Evolutionary conservation across 2,329 filamentous ascomycete species (phyloP), one percentile per base, ranked within the genome.

Genomic region (Claviceps monticola): DNA sequence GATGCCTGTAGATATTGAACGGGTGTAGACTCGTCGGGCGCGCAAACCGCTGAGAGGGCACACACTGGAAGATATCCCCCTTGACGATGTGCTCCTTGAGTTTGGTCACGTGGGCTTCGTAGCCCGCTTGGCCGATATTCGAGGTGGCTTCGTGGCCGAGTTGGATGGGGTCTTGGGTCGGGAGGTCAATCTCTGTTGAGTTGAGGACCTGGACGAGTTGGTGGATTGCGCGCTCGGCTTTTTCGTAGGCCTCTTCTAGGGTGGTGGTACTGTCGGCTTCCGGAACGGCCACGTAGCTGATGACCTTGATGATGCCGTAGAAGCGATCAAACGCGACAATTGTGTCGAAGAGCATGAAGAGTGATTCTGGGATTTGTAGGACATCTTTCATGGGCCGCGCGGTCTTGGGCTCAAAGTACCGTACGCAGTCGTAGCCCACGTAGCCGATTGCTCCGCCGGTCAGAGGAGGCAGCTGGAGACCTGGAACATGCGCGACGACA

Each of bases 321-420:
- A 97, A 96, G 62, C 95, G 84, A 64, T 98, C 93, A 62, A 97
- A 89, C 9, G 90, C 90, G 29, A 98, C 78, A 54, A 97, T 84
- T 42, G 91, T 96, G 66, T 97, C 87, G 67, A 88, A 97, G 14
- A 98, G 76, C 88, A 97, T 97, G 67, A 98, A 97, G 34, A 97
- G 74, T 54, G 88, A 90, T 74, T 98, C 93, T 0, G 93, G 93
- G 43, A 97, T 87, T 54, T 84, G 73, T 21, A 97, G 76, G 34
- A 94, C 78, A 68, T 98, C 93, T 68, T 93, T 84, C 74, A 96
- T 81, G 2, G 88, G 81, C 48, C 89, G 80, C 26, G 83, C 83
- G n/a, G 93, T 97, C 76, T 90, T 94, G 55, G 93, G 93, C 74
- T 98, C 93, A 60, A 98, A 98, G 70, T 97, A 97, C 63, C 84